Evolutionary conservation across 495 filamentous ascomycete species (phyloP).

Genomic region (Penicillium lagena): DNA sequence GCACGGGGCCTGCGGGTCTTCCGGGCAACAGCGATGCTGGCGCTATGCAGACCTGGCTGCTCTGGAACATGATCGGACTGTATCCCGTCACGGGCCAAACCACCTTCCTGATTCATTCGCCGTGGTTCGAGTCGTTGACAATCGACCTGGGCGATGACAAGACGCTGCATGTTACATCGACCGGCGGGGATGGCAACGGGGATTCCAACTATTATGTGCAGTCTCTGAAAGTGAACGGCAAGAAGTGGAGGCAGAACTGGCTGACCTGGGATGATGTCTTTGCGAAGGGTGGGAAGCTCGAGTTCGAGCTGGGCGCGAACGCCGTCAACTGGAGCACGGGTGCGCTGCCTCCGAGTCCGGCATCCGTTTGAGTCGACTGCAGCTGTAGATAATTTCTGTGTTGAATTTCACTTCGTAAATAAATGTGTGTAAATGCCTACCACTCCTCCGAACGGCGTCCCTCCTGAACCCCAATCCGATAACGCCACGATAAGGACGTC

Average conservation of each 20-base stretch:
- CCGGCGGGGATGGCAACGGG: constrained; percentile 35
- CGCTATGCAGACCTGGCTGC: constrained; percentile 53
- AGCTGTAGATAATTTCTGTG: no score
- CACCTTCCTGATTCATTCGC: constrained; percentile 49
- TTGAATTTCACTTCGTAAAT: no score
- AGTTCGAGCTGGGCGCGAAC: constrained; percentile 44
- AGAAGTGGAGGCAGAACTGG: constrained; percentile 46
- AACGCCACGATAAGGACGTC: not conserved
- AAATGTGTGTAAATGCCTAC: no score
- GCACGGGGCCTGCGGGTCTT: constrained; percentile 31
- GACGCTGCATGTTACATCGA: constrained; percentile 36
- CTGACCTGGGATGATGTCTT: constrained; percentile 50
- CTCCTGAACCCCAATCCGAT: no score
- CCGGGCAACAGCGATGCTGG: constrained; percentile 56
- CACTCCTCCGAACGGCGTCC: no score
- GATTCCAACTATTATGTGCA: constrained; percentile 41
- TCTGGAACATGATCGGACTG: constrained; percentile 57
- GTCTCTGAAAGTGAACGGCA: constrained; percentile 41
- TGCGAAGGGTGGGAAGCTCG: constrained; percentile 44
- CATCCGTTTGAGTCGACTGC: constrained; percentile 12
- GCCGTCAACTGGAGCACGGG: constrained; percentile 42
- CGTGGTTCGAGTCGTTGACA: constrained; percentile 47
- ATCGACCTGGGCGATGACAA: constrained; percentile 43
- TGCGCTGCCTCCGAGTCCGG: constrained; percentile 48
- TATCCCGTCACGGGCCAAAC: constrained; percentile 51